A percentile compares a stretch with the other conserved stretches of the same genome.
phyloP scores from a whole-genome alignment of 2,329 filamentous ascomycete genomes.

The Phaeophleospora eucalypticola region DNA sequence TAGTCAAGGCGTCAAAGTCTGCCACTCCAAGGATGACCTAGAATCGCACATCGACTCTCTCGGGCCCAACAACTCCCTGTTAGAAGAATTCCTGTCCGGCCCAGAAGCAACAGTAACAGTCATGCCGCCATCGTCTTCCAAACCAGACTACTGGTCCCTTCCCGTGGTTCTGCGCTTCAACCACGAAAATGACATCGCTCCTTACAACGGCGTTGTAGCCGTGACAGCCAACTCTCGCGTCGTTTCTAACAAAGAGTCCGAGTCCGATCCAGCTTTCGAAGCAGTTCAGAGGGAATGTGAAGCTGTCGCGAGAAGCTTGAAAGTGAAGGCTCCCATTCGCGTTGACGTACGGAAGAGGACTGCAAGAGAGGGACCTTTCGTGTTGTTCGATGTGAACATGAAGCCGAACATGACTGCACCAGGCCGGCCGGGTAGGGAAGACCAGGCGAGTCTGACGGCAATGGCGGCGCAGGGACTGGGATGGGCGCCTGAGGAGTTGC shows the following conservation, averaged over 20 bases:
- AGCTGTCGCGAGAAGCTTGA: conserved; percentile 37
- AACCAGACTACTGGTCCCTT: conserved; percentile 40
- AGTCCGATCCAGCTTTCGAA: conserved; percentile 32
- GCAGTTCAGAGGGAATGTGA: conserved; percentile 39
- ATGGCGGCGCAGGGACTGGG: conserved; percentile 42
- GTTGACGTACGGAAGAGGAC: conserved; percentile 45
- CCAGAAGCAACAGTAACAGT: conserved; percentile 51
- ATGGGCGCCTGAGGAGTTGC: conserved; percentile 41
- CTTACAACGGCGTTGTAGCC: conserved; percentile 48
- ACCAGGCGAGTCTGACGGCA: conserved; percentile 46
- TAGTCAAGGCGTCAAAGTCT: conserved; percentile 50
- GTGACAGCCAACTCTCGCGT: conserved; percentile 47
- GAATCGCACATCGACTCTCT: conserved; percentile 34
- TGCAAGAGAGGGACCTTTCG: conserved; percentile 35
- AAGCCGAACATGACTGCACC: conserved; percentile 51
- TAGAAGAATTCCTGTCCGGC: conserved; percentile 48
- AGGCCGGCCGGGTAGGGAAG: conserved; percentile 45
- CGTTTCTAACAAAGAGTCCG: conserved; percentile 32
- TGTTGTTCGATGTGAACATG: conserved; percentile 51
- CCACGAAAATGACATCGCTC: conserved; percentile 46
- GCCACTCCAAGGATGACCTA: conserved; percentile 32
- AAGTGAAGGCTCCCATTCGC: conserved; percentile 43
- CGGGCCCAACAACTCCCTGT: conserved; percentile 39
- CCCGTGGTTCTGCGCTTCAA: conserved; percentile 48
- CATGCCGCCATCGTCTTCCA: conserved; percentile 43